These are phyloP conservation scores for Sedum album DNA, from an alignment of 164 flowering plant genomes.

Conservation along the genomic window DNA sequence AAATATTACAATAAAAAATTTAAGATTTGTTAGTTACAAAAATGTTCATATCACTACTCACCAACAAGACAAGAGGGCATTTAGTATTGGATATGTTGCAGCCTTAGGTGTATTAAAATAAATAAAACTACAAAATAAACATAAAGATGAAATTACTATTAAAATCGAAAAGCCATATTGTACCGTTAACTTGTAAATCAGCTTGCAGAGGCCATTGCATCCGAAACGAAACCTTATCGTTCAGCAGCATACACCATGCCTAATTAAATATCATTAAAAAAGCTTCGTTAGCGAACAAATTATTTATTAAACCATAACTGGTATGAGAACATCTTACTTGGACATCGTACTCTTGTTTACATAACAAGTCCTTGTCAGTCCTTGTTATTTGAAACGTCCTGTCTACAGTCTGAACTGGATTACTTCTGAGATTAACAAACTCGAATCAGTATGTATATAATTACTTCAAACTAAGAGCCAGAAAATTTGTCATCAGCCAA, in stretches of 20 bases:
- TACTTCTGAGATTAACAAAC: conserved; percentile 41
- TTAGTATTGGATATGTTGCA: neutral
- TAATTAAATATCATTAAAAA: conserved; percentile 14
- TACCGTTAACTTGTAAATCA: conserved; percentile 94
- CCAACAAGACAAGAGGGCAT: too few relatives aligned
- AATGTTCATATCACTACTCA: too few relatives aligned
- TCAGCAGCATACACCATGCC: conserved; percentile 99
- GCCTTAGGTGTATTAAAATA: neutral
- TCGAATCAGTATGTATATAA: neutral
- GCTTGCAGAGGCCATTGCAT: conserved; percentile 99
- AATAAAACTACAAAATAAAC: neutral
- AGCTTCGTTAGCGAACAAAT: neutral
- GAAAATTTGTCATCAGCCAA: neutral
- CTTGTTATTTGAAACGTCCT: conserved; percentile 76
- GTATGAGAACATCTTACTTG: conserved; percentile 42
- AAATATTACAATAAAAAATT: neutral
- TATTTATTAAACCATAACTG: neutral
- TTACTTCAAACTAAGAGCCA: neutral
- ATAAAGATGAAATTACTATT: neutral
- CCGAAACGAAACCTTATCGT: conserved; percentile 87
- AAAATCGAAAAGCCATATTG: neutral
- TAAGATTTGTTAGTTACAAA: too few relatives aligned
- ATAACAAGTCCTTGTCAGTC: conserved; percentile 60
- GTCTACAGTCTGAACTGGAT: conserved; percentile 68
- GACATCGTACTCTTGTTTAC: conserved; percentile 64